Base-by-base conservation (phyloP, 225 moss, liverwort and hornwort genomes). In the Antitrichia curtipendula region DNA sequence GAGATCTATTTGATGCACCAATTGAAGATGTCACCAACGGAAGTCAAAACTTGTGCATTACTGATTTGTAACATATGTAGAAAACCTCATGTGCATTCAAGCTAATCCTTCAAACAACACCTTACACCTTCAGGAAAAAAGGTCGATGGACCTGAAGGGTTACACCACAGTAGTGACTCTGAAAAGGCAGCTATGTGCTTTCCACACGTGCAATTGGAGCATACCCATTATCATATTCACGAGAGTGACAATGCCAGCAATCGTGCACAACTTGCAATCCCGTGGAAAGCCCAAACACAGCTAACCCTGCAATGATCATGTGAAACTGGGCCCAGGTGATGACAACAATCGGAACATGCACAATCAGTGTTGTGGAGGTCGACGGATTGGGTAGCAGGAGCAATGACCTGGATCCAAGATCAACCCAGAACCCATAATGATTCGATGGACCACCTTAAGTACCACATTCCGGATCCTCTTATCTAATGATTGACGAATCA, bases 301-400 rank as follows among this genome's bases (percentile, higher is more conserved):
- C 13, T 36, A 36, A 78, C 40, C 57, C 32, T 69, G 38, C 62
- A 63, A 62, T 56, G 80, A 12, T 63, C 32, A 36, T 43, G 54
- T 80, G 58, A 75, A 86, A 60, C 77, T 76, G 36, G 36, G 70
- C 78, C 69, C 28, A 62, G 41, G 60, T 86, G 62, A 70, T 76
- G 78, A 86, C 70, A 23, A 40, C 64, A 79, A 87, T 79, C 79
- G 47, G 45, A 90, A 84, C 80, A 72, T 57, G 80, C 87, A 90
- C 90, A 87, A 87, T 59, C 80, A 56, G 74, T 58, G 66, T 87
- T 90, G 90, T 84, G 74, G 87, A 84, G 84, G 87, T 87, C 87
- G 74, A 90, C 84, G 32, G 80, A 87, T 87, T 87, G 87, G 73
- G 84, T 80, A 52, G 86, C 86, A 82, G 77, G 80, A 78, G 79